These are phyloP conservation scores for Anthoceros angustus DNA, from an alignment of 225 moss, liverwort and hornwort genomes.

Conservation along the genomic window DNA sequence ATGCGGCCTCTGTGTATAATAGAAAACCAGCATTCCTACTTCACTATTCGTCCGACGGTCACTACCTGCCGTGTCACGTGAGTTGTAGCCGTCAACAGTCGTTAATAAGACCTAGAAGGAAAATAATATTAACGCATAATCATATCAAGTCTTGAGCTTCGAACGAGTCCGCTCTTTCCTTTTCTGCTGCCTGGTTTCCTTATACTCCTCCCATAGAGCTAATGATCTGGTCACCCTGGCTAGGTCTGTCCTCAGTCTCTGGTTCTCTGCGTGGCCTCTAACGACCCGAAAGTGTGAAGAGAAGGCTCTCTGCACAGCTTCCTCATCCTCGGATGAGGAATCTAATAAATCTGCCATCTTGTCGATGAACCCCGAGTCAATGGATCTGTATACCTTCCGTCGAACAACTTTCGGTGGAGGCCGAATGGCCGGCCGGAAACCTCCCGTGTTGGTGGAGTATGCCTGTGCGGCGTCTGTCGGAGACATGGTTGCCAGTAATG, in stretches of 20 bases:
- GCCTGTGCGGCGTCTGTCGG: constrained; percentile 31
- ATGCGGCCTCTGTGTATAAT: too few species aligned
- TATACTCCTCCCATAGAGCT: constrained; percentile 18
- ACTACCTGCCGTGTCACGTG: too few species aligned
- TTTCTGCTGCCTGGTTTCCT: background rate
- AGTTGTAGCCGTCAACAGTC: too few species aligned
- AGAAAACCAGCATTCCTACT: too few species aligned
- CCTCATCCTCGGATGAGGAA: constrained; percentile 10
- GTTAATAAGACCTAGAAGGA: too few species aligned
- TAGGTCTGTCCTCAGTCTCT: constrained; percentile 19
- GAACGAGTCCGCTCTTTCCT: too few species aligned
- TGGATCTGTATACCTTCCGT: constrained; percentile 16
- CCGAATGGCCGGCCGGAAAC: constrained; percentile 24
- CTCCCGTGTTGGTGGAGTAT: constrained; percentile 21
- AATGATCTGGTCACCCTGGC: constrained; percentile 14
- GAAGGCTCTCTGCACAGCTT: constrained; percentile 10
- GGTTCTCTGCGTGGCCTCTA: constrained; percentile 21
- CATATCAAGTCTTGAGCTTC: too few species aligned
- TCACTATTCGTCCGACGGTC: too few species aligned
- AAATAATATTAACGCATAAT: too few species aligned
- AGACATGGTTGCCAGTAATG: constrained; percentile 28
- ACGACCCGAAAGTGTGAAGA: constrained; percentile 18
- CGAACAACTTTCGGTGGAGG: constrained; percentile 15
- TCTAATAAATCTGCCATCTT: constrained; percentile 16
- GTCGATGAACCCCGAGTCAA: constrained; percentile 12